A percentile compares a stretch with the other conserved stretches of the same genome.
These are phyloP conservation scores for Pseudocohnilembus persalinus DNA, from an alignment of 169 alveolate genomes.

Conservation along the genomic window DNA sequence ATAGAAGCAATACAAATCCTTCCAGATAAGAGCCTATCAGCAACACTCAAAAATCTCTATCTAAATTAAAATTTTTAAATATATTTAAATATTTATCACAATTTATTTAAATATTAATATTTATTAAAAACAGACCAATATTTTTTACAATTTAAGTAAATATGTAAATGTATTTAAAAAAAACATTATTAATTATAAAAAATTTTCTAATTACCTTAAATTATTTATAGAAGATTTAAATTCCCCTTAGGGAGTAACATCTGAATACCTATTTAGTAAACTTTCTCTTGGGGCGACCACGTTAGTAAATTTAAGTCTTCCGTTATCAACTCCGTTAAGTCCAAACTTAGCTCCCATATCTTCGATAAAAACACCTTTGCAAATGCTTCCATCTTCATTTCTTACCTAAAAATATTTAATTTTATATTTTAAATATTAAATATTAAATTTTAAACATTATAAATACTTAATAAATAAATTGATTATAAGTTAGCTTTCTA, in stretches of 20 bases:
- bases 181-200: too few species aligned
- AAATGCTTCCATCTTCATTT: conserved; percentile 35
- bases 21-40: conserved; percentile 67
- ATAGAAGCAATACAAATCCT: conserved; percentile 67
- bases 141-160: too few species aligned
- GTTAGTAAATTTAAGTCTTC: conserved; percentile 59
- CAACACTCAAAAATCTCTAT: conserved; percentile 57
- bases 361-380: conserved; percentile 65
- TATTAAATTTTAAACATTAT: too few species aligned
- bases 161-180: too few species aligned
- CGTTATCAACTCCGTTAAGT: conserved; percentile 61
- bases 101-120: too few species aligned
- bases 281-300: conserved; percentile 56
- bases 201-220: background rate
- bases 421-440: too few species aligned
- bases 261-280: conserved; percentile 52
- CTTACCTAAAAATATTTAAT: conserved; percentile 17
- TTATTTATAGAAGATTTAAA: conserved; percentile 49
- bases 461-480: too few species aligned
- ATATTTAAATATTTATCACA: background rate
- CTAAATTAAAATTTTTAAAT: conserved; percentile 16
- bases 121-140: too few species aligned
- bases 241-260: conserved; percentile 60
- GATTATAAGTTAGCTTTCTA: too few species aligned
- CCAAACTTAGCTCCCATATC: conserved; percentile 74